Base-by-base conservation (phyloP, 495 filamentous ascomycete genomes). In the Trichoderma virens region DNA sequence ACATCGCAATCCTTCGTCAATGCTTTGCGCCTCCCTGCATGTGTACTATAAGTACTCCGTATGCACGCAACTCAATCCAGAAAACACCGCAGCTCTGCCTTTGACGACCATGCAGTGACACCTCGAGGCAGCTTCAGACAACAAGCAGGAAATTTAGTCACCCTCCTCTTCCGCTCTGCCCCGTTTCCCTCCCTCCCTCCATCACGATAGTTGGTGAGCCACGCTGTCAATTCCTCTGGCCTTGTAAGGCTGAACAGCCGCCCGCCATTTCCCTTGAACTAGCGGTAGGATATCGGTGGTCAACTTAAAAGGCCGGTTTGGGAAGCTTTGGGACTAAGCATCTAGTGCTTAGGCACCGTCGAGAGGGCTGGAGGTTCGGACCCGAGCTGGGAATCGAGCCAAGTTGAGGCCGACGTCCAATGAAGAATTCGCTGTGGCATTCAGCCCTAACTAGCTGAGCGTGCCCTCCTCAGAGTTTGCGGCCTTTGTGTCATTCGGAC, bases 201-300 rank as follows among this genome's bases (percentile, higher is more conserved):
- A 47, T n/a, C n/a, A n/a, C n/a, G n/a, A n/a, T n/a, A 47, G 0
- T 23, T 13, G 9, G 5, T 7, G 16, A 47, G 43, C 20, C 43
- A 47, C 2, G n/a, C 43, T n/a, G 43, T 47, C 43, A 47, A 7
- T 9, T 20, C 7, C 7, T 56, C 51, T 18, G 51, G 51, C 51
- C 25, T 56, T 18, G 13, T 56, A 56, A 56, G 51, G 51, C 51
- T 56, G 51, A 56, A 56, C 23, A 27, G 51, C 51, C 25, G 51
- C 41, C 41, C 23, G 23, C 16, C 47, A 27, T 56, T 31, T 3
- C n/a, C 43, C 43, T 25, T 23, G 8, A 23, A 25, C 43, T 47
- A 47, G 43, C 43, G 23, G 20, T 8, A 20, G 9, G 20, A 20
- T 20, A 47, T 2, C n/a, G 20, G 43, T 28, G 23, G 13, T 16